Percentiles rank a stretch among this genome's conserved stretches.
Conservation (phyloP, 2,329 filamentous ascomycete species). For the Exserohilum rostratum region DNA sequence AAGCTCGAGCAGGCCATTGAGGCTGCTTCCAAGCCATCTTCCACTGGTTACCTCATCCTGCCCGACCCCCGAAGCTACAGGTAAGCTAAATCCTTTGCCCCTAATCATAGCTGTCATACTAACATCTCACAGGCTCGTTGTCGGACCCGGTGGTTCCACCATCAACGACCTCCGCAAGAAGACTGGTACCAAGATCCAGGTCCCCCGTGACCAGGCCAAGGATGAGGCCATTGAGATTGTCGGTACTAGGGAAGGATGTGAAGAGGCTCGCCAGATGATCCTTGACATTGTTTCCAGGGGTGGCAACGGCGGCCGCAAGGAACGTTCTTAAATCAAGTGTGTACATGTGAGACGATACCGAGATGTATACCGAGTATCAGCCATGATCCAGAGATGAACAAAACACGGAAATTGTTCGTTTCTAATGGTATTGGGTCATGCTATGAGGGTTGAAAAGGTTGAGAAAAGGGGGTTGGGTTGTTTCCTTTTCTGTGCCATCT, state of each 20-base stretch:
- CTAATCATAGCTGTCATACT: background rate
- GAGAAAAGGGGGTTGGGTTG: background rate
- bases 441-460: background rate
- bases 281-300: conserved; percentile 70
- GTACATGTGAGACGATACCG: no score
- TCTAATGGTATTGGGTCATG: background rate
- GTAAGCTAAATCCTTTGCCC: conserved; percentile 7
- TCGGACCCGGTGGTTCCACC: conserved; percentile 85
- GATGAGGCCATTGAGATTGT: conserved; percentile 89
- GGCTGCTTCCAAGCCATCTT: conserved; percentile 70
- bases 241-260: conserved; percentile 78
- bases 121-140: conserved; percentile 67
- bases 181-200: conserved; percentile 91
- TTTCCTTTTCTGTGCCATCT: background rate
- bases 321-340: conserved; percentile 7
- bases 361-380: background rate
- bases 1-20: conserved; percentile 75
- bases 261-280: conserved; percentile 87
- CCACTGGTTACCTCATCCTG: conserved; percentile 85
- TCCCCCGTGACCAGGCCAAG: conserved; percentile 77
- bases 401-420: background rate
- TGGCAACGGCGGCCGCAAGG: conserved; percentile 35
- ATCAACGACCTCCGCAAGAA: conserved; percentile 92
- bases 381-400: background rate
- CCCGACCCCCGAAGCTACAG: conserved; percentile 86